These are phyloP conservation scores for Boletus sensibilis DNA, from an alignment of 768 basidiomycete genomes.

Conservation along the genomic window DNA sequence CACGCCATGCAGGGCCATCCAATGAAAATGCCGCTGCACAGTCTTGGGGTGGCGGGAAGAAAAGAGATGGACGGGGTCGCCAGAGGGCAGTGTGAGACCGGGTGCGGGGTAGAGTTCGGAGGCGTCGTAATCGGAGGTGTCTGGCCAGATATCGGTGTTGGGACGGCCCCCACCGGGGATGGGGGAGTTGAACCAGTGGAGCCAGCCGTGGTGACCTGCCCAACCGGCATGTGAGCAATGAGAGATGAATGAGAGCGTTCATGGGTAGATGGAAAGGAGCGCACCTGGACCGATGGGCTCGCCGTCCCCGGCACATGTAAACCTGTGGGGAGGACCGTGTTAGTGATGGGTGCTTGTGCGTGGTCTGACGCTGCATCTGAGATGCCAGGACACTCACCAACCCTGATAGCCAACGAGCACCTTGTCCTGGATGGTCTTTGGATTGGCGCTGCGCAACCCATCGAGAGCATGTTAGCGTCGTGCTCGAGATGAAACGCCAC, in stretches of 20 bases:
- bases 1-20: conserved; percentile 82
- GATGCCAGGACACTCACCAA: conserved; percentile 48
- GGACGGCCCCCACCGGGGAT: conserved; percentile 67
- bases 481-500: background rate
- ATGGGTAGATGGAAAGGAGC: background rate
- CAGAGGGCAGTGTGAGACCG: conserved; percentile 56
- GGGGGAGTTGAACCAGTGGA: conserved; percentile 79
- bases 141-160: conserved; percentile 80
- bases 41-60: conserved; percentile 77
- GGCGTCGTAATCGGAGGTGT: conserved; percentile 64
- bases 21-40: conserved; percentile 54
- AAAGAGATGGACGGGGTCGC: conserved; percentile 67
- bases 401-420: conserved; percentile 86
- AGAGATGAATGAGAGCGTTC: background rate
- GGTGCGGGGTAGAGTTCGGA: conserved; percentile 71
- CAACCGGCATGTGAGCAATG: background rate
- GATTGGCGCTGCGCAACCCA: conserved; percentile 49
- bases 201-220: conserved; percentile 78
- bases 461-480: background rate
- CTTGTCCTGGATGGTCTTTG: conserved; percentile 79
- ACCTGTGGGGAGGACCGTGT: conserved; percentile 43
- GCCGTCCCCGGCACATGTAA: conserved; percentile 69
- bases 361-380: background rate
- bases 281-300: conserved; percentile 61
- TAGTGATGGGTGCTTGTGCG: background rate